These are phyloP conservation scores for Metschnikowia arizonensis DNA, from an alignment of 805 yeast genomes.

Conservation along the genomic window DNA sequence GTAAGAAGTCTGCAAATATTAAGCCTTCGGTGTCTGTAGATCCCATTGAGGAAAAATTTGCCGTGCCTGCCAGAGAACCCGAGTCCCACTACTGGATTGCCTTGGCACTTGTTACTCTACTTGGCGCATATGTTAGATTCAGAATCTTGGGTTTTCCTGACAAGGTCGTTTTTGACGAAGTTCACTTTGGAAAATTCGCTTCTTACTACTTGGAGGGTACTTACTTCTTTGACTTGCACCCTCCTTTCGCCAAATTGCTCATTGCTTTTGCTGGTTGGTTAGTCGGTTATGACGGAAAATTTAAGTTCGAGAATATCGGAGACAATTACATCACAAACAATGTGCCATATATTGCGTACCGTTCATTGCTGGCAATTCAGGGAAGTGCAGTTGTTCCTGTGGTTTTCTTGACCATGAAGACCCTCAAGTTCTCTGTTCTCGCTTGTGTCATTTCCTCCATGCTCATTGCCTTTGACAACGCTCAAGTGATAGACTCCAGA, in stretches of 20 bases:
- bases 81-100: conserved; percentile 32
- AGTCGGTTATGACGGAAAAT: conserved; percentile 86
- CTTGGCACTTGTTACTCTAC: conserved; percentile 33
- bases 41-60: not conserved
- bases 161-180: conserved; percentile 83
- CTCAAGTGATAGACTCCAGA: conserved; percentile 86
- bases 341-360: conserved; percentile 82
- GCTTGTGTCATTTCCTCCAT: conserved; percentile 75
- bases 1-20: conserved; percentile 19
- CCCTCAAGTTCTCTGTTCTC: conserved; percentile 71
- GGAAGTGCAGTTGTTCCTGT: conserved; percentile 82
- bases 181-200: conserved; percentile 83
- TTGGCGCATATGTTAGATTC: conserved; percentile 55
- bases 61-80: conserved; percentile 21
- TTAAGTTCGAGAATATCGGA: conserved; percentile 89
- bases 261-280: conserved; percentile 89
- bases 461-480: conserved; percentile 80
- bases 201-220: conserved; percentile 83
- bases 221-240: conserved; percentile 94
- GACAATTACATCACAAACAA: conserved; percentile 71
- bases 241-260: conserved; percentile 92
- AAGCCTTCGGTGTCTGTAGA: conserved; percentile 9
- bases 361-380: conserved; percentile 73
- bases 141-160: conserved; percentile 58
- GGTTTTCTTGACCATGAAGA: conserved; percentile 80